These are phyloP conservation scores for Fusarium armeniacum DNA, from an alignment of 2,329 filamentous ascomycete species.

Conservation along the genomic window DNA sequence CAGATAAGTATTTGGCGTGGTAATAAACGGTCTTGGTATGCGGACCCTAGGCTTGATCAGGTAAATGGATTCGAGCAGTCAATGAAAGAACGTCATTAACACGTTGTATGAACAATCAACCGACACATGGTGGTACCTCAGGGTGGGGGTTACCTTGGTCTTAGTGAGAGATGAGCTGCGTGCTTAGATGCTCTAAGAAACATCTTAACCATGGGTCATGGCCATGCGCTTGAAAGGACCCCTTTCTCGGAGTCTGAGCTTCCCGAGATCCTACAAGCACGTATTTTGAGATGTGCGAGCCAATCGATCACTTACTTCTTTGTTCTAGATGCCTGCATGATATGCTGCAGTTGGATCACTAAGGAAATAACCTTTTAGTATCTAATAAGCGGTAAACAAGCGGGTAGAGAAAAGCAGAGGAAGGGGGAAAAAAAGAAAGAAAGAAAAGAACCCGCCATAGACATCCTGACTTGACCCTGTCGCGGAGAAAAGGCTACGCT, in stretches of 20 bases:
- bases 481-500: slow-evolving; percentile 7
- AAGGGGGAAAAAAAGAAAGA: not conserved
- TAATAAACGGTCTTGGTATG: slow-evolving; percentile 15
- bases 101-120: not conserved
- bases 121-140: slow-evolving; percentile 28
- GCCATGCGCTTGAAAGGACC: slow-evolving; percentile 1
- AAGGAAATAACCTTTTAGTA: not conserved
- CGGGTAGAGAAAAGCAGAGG: not conserved
- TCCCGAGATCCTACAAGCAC: slow-evolving; percentile 13
- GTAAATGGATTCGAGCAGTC: slow-evolving; percentile 24
- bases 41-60: slow-evolving; percentile 36
- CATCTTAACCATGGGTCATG: slow-evolving; percentile 17
- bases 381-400: not conserved
- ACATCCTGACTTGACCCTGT: not conserved
- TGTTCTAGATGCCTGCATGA: not conserved
- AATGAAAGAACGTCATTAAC: slow-evolving; percentile 36
- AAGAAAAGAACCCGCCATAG: not conserved
- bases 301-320: slow-evolving; percentile 12
- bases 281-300: slow-evolving; percentile 8
- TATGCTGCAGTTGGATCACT: not conserved
- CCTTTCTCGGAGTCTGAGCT: slow-evolving; percentile 27
- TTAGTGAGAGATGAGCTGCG: slow-evolving; percentile 43
- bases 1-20: slow-evolving; percentile 25
- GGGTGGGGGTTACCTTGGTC: slow-evolving; percentile 22
- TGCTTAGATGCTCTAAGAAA: slow-evolving; percentile 14